Evolutionary conservation across 192 early-diverging fungal genomes (phyloP), one percentile per base, ranked within the genome.

Genomic region (Umbelopsis sp.): DNA sequence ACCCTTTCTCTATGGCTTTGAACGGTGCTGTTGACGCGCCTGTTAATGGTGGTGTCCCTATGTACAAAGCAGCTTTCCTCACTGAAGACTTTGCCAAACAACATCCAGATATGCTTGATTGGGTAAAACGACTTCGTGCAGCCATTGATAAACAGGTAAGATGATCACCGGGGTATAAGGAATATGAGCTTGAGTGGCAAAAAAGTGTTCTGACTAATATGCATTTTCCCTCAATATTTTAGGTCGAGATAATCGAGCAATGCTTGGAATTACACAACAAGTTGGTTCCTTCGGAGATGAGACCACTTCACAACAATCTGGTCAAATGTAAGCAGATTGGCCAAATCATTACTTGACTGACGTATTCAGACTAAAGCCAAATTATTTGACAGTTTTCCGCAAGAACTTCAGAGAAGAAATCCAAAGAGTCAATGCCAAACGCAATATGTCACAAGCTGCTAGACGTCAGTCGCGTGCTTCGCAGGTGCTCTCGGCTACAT

Each of bases 1-100:
- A 90, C 50, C 88, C 85, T 0, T 91, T 94, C 51, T 90, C 92
- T 1, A 92, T 94, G 90, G 83, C 90, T 9, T 70, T 94, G n/a
- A 92, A 91, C 64, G 92, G 92, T 41, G 89, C 92, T 4, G 87
- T 94, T 0, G 92, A 94, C 82, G 92, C 92, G 10, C 92, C 91
- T 10, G 90, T 94, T 2, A 94, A 94, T 80, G 92, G 92, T 27
- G 92, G 92, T 33, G 80, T 94, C 4, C 86, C 87, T 23, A 88
- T 94, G 86, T 94, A 94, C 71, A 79, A 82, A 66, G 82, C 78
- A 35, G 89, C 91, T 0, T 93, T 93, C 71, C 76, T 93, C 25
- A 71, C 70, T 16, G 52, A 72, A 5, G 69, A 74, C n/a, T 87
- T 81, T 68, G 66, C 64, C 46, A 67, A 68, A 16, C 44, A 80